Percentiles rank a stretch among this genome's conserved stretches.
phyloP scores from a whole-genome alignment of 352 stramenopile species.

The Proteromonas lacertae region DNA sequence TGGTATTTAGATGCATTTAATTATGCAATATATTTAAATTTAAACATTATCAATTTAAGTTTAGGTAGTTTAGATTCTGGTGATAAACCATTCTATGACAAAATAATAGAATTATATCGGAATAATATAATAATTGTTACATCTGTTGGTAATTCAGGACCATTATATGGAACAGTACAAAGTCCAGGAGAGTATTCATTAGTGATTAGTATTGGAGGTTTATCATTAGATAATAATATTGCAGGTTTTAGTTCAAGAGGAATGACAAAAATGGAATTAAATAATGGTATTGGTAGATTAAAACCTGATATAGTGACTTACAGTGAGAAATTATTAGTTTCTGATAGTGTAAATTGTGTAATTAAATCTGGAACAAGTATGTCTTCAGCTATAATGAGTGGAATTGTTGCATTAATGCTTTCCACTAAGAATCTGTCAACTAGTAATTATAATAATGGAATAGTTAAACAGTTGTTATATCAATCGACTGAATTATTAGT shows the following conservation, averaged over 20 bases:
- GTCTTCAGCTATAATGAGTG: constrained; percentile 31
- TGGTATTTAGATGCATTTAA: constrained; percentile 57
- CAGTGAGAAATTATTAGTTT: constrained; percentile 22
- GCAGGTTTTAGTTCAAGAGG: constrained; percentile 32
- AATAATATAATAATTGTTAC: constrained; percentile 35
- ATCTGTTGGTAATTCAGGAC: constrained; percentile 35
- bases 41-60: constrained; percentile 41
- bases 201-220: constrained; percentile 34
- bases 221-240: constrained; percentile 12
- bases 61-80: constrained; percentile 34
- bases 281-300: constrained; percentile 29
- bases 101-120: constrained; percentile 30
- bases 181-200: constrained; percentile 38
- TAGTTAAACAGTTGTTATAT: constrained; percentile 7
- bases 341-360: constrained; percentile 15
- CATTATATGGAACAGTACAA: constrained; percentile 32
- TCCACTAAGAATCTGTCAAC: constrained; percentile 14
- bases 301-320: constrained; percentile 38
- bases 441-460: constrained; percentile 11
- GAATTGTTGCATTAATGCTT: constrained; percentile 25
- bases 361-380: constrained; percentile 34
- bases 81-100: constrained; percentile 43
- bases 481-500: background rate
- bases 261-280: constrained; percentile 39
- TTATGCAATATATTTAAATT: constrained; percentile 27